Evolutionary conservation across 108 stramenopile genomes (phyloP), one percentile per base, ranked within the genome.

Genomic region (Epithemia pelagica): DNA sequence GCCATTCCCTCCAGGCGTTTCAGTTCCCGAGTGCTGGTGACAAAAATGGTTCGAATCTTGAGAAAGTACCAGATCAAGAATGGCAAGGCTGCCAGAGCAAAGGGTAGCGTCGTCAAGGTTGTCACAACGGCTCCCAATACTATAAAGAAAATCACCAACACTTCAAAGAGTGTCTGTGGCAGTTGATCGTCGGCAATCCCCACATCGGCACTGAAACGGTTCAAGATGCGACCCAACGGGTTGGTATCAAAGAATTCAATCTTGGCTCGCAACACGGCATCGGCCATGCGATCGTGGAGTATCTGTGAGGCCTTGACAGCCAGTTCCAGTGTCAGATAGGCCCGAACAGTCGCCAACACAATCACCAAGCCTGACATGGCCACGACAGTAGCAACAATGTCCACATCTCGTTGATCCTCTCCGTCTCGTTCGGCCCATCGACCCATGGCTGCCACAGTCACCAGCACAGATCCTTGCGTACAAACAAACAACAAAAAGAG

Each of bases 241-340:
- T 94, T 96, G n/a, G 86, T 87, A 70, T 96, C 95, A 67, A 95
- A 97, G 72, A 94, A 97, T 25, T 75, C 69, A 57, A 93, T 87
- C 54, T 85, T 90, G 8, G 95, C 88, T 56, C 92, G 59, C 10
- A 97, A 76, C 8, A 97, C 86, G 26, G 87, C 66, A 31, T 71
- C 67, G 0, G 90, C 69, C 92, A 94, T 94, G 29, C 68, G 61
- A 68, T 94, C 81, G 68, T 96, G 95, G 30, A 95, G 81, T 23
- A 57, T 59, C 64, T 78, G 78, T 7, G 88, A 89, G 22, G 89
- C 91, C 55, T 82, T 74, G 33, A 94, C 72, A 10, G 71, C 71
- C 33, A 78, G 63, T 31, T 68, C 63, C 67, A 87, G 82, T 52
- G 73, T 80, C 53, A 72, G 20, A 24, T 79, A 71, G 15, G 89